Evolutionary conservation across 2,329 filamentous ascomycete species (phyloP), one percentile per base, ranked within the genome.

Genomic region (Ophiocordyceps sinensis): DNA sequence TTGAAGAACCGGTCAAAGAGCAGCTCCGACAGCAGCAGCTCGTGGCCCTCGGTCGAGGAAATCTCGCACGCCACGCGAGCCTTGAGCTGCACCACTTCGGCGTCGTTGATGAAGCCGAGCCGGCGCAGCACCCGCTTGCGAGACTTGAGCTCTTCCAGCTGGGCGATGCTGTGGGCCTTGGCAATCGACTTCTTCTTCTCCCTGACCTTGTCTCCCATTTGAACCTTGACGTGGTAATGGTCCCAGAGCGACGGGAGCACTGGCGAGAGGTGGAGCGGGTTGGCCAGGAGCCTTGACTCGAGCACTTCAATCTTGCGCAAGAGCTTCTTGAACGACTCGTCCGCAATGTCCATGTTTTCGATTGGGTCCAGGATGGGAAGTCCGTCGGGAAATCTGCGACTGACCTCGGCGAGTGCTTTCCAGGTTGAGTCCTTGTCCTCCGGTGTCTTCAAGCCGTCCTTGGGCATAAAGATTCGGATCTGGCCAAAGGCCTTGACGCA

Each of bases 1-100:
- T 96, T 98, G 73, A 98, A 98, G 71, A 95, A 96, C 32, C 88
- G 78, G 60, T 96, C 93, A 63, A 98, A 96, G 1, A 98, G 73
- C 26, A 98, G 71, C 61, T 98, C 91, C 12, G 85, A 87, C 5
- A 98, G 73, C 48, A 98, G 79, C 35, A 98, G 70, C 59, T 98
- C 93, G 55, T 98, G 91, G 30, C 89, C 91, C 50, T 81, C 77
- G 2, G 76, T 81, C 0, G 89, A 94, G 47, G 86, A 94, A 49
- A 98, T 96, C 64, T 98, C 89, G 62, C 91, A 98, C 2, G 91
- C 91, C 3, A 96, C 93, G 42, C 93, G 85, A 11, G 89, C 91
- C 66, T 98, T 98, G 54, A 96, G 75, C 65, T 96, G 84, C 9
- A 98, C 88, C 1, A 98, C 88, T 58, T 96, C 91, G 40, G 79